Conservation (phyloP, 306 rosid species). For the Quercus agrifolia region DNA sequence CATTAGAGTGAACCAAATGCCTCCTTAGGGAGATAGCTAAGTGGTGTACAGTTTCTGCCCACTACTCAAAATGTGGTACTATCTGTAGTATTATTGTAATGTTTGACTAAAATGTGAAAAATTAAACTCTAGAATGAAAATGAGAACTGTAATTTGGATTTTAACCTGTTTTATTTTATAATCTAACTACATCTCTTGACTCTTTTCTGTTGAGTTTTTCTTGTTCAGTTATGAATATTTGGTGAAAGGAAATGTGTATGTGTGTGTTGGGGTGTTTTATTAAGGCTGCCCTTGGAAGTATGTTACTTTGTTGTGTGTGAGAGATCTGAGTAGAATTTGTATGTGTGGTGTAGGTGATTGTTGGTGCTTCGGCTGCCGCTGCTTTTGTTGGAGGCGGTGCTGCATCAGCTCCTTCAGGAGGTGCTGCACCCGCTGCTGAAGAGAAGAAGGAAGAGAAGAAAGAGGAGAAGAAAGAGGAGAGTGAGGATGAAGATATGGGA, state of each 20-base stretch:
- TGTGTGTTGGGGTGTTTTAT: too few relatives aligned
- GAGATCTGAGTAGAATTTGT: background rate
- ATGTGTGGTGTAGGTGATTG: slow-evolving; percentile 48
- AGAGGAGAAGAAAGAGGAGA: slow-evolving; percentile 68
- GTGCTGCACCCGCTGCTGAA: slow-evolving; percentile 47
- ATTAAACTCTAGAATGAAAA: too few relatives aligned
- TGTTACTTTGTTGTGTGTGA: background rate
- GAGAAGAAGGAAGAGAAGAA: slow-evolving; percentile 56
- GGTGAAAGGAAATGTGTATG: background rate
- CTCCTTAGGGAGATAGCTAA: too few relatives aligned
- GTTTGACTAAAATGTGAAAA: too few relatives aligned
- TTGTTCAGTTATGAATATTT: background rate
- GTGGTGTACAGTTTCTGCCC: too few relatives aligned
- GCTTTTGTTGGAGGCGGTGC: slow-evolving; percentile 53
- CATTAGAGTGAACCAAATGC: too few relatives aligned
- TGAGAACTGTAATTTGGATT: too few relatives aligned
- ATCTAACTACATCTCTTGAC: too few relatives aligned
- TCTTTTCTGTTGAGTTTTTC: too few relatives aligned
- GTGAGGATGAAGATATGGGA: slow-evolving; percentile 72
- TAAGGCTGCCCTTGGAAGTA: background rate
- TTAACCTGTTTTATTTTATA: too few relatives aligned
- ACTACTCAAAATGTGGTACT: too few relatives aligned
- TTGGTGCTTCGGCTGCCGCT: slow-evolving; percentile 52
- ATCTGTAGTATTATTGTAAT: too few relatives aligned
- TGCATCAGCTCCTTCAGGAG: slow-evolving; percentile 54